Evolutionary conservation across 2,329 filamentous ascomycete species (phyloP).

Genomic region (Calonectria pauciramosa): DNA sequence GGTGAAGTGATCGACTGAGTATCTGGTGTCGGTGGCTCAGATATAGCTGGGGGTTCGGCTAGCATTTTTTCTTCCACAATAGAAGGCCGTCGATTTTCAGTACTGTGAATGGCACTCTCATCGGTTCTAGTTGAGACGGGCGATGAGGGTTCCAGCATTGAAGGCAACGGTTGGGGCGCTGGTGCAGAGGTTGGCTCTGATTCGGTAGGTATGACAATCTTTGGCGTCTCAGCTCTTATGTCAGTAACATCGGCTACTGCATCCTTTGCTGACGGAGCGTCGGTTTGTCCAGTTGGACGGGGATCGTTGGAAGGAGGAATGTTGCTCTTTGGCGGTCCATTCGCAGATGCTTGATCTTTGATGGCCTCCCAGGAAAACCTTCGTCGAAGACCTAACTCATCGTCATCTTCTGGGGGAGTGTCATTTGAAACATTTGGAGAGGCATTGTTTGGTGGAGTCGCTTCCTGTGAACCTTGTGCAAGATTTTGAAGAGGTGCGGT

Average conservation of each 20-base stretch:
- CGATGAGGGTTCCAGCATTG: constrained; percentile 57
- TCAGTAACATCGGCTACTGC: constrained; percentile 20
- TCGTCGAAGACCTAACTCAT: constrained; percentile 39
- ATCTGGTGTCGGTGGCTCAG: constrained; percentile 55
- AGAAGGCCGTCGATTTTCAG: constrained; percentile 51
- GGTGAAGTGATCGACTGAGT: constrained; percentile 51
- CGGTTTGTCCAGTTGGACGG: constrained; percentile 27
- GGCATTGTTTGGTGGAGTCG: background rate
- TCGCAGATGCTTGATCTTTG: constrained; percentile 27
- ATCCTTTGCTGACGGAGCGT: constrained; percentile 32
- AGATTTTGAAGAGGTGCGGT: background rate
- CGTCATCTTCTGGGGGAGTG: constrained; percentile 2
- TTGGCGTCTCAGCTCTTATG: constrained; percentile 32
- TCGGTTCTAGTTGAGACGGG: constrained; percentile 57
- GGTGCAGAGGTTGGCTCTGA: constrained; percentile 39
- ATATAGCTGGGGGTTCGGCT: constrained; percentile 51
- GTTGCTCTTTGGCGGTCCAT: constrained; percentile 14
- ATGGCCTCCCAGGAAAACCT: constrained; percentile 56
- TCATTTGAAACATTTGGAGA: constrained; percentile 19
- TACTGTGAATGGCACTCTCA: constrained; percentile 39
- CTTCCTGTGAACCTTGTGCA: constrained; percentile 14
- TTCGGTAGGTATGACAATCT: constrained; percentile 41
- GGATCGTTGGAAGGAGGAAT: constrained; percentile 27
- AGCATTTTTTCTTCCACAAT: constrained; percentile 61
- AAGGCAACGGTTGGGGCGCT: constrained; percentile 35